Base-by-base conservation (phyloP, 441 rosid species). In the Melastoma candidum region DNA sequence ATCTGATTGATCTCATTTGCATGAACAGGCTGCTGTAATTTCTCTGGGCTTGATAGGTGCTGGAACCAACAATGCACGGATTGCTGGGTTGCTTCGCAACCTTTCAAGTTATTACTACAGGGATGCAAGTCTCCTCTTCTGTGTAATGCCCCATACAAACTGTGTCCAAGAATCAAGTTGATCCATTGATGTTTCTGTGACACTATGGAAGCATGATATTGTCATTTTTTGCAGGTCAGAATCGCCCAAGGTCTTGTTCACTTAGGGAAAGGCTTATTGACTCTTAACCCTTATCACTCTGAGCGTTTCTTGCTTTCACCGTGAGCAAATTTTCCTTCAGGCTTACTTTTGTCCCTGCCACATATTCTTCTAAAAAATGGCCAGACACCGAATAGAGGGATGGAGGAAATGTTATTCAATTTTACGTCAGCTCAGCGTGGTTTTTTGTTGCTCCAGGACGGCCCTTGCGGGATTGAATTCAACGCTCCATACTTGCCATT, bases 21-120 rank as follows among this genome's bases (percentile, higher is more conserved):
- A 68, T 63, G 29, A 61, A 66, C 77, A 92, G 95, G 85, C 95
- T 54, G 95, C 97, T 29, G 81, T 88, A 47, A 81, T 93, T 48
- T 85, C 98, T 53, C 68, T 93, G 51, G 98, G 98, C 47, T 68
- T 93, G 83, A 88, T 93, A 8, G 97, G 98, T 61, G 87, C 97
- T 8, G 97, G 98, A 67, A 92, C 98, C 51, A 85, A 92, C 59
- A 85, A 88, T 76, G 98, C 97, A 51, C 80, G 92, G 39, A 82
- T 93, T 26, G 95, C 92, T 26, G 95, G 92, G 71, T 82, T 92
- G 98, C 98, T 92, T 62, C 83, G 95, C 58, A 87, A 83, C 63
- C 95, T 92, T 62, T 85, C 96, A 24, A 83, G 90, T 70, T 92
- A 83, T 76, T 92, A 85, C 62, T 85, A 85, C 75, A 82, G 79